phyloP scores from a whole-genome alignment of 768 basidiomycete species.

The Astraeus odoratus region DNA sequence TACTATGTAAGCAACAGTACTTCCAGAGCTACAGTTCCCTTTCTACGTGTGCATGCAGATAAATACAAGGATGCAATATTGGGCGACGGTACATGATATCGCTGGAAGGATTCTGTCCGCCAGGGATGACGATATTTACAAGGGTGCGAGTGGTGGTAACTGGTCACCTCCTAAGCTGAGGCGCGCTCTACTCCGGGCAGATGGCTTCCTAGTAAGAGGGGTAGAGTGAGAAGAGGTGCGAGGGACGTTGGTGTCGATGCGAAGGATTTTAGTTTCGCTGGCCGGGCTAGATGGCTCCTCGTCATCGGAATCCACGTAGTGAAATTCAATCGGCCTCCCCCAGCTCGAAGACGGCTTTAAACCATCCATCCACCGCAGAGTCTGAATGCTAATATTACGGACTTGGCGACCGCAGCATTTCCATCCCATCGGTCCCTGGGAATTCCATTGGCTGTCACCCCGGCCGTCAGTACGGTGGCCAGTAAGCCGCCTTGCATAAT shows the following conservation, averaged over 20 bases:
- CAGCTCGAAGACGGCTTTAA: slow-evolving; percentile 47
- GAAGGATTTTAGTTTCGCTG: slow-evolving; percentile 29
- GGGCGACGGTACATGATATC: background rate
- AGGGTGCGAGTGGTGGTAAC: slow-evolving; percentile 10
- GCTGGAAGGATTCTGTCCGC: no score
- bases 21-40: no score
- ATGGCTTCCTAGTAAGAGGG: slow-evolving; percentile 63
- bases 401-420: slow-evolving; percentile 50
- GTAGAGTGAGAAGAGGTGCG: slow-evolving; percentile 27
- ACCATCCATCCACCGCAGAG: slow-evolving; percentile 69
- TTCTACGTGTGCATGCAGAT: no score
- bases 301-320: slow-evolving; percentile 28
- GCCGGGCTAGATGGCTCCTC: slow-evolving; percentile 20
- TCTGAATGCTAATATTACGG: slow-evolving; percentile 52
- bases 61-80: slow-evolving; percentile 1
- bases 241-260: slow-evolving; percentile 32
- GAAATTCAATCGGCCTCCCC: slow-evolving; percentile 35
- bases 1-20: no score
- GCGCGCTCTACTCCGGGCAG: slow-evolving; percentile 48
- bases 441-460: slow-evolving; percentile 34
- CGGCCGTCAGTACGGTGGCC: slow-evolving; percentile 26
- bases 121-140: background rate
- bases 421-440: slow-evolving; percentile 47
- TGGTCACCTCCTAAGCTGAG: slow-evolving; percentile 36
- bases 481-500: slow-evolving; percentile 10